Base-by-base conservation (phyloP, 345 rosid species). In the Eucalyptus brandiana region DNA sequence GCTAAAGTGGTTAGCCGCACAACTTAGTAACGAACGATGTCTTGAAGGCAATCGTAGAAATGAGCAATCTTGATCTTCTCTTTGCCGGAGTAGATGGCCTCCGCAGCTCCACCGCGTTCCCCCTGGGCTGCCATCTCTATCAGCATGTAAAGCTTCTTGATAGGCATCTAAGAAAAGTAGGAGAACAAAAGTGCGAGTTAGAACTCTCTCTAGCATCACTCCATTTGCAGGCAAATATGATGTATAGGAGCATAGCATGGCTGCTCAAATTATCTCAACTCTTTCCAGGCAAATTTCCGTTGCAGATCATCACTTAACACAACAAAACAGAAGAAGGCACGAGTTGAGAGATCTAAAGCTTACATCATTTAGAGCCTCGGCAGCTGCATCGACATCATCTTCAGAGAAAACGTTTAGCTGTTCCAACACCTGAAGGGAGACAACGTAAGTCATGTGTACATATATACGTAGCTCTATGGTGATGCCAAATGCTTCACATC, bases 51-150 rank as follows among this genome's bases (percentile, higher is more conserved):
- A 90, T 95, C 97, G 17, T 92, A 94, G 90, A 98, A 98, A 93
- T 96, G 97, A 34, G 93, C 47, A 87, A 96, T 93, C 54, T 93
- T 91, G 44, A 98, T 96, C 94, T 96, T 98, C 86, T 95, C 95
- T 91, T 40, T 92, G 3, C 99, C 99, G 2, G 94, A 92, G 92
- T 87, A 97, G 89, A 96, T 94, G 24, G 97, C 97, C 91, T 96
- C 99, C 2, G 98, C 94, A 13, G 96, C 90, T 87, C 97, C 97
- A 60, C 99, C 99, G 5, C 88, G 90, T 90, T 95, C 97, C 69
- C 99, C 98, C 88, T 97, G 99, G 32, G 97, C 99, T n/a, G 99
- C 99, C 99, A 98, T 98, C 91, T 98, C 99, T 42, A 97, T 89
- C 92, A 97, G 89, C 97, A 94, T 95, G 91, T 96, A 98, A 49